A percentile compares a stretch with the other conserved stretches of the same genome.
Conservation (phyloP, 1,139 yeast genomes). For the Candida sojae region DNA sequence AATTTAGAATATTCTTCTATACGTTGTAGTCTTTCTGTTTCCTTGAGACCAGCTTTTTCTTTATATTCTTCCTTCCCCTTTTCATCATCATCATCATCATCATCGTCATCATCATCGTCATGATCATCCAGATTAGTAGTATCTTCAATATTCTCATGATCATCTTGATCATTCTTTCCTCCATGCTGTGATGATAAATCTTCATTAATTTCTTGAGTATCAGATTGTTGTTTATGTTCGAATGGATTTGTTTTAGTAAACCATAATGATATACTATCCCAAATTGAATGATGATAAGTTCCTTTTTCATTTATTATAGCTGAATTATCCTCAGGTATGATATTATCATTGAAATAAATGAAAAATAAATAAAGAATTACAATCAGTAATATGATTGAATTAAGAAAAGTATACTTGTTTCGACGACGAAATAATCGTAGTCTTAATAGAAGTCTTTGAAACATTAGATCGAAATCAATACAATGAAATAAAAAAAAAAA, state of each 20-base stretch:
- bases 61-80: not conserved
- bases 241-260: conserved; percentile 6
- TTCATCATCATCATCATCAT: not conserved
- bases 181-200: too few relatives aligned
- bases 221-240: not conserved
- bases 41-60: not conserved
- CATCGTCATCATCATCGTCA: not conserved
- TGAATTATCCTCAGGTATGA: not conserved
- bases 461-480: not conserved
- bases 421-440: conserved; percentile 11
- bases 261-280: not conserved
- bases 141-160: too few relatives aligned
- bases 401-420: conserved; percentile 3
- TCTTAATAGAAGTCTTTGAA: not conserved
- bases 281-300: conserved; percentile 4
- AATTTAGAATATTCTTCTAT: conserved; percentile 15
- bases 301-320: conserved; percentile 9
- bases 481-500: too few relatives aligned
- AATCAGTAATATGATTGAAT: conserved; percentile 5
- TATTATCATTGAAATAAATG: not conserved
- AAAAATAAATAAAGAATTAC: conserved; percentile 4
- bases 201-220: too few relatives aligned
- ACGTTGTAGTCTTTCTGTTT: not conserved
- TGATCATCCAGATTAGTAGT: too few relatives aligned
- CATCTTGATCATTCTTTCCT: too few relatives aligned